Evolutionary conservation across 768 basidiomycete genomes (phyloP).

Genomic region (Candolleomyces eurysporus): DNA sequence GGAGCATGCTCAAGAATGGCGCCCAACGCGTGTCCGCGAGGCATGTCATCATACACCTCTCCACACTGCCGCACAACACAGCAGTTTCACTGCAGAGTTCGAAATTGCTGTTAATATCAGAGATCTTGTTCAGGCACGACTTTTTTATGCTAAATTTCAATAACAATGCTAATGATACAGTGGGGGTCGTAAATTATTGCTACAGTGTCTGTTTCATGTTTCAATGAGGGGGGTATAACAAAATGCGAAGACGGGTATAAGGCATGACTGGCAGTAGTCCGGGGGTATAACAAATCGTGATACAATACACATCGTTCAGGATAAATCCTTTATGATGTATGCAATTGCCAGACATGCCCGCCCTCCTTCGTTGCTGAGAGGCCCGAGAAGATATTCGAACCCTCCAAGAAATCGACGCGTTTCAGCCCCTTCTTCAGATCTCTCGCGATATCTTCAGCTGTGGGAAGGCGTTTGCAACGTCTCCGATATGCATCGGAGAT

Average conservation of each 20-base stretch:
- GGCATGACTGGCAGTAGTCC: background rate
- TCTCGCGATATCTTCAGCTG: conserved; percentile 25
- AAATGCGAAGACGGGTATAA: background rate
- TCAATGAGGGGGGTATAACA: background rate
- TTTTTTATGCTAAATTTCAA: background rate
- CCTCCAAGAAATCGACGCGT: conserved; percentile 54
- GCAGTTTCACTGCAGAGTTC: too few species aligned
- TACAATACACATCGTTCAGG: background rate
- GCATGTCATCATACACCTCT: too few species aligned
- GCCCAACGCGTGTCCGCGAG: too few species aligned
- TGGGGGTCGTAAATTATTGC: background rate
- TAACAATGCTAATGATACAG: background rate
- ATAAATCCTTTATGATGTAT: conserved; percentile 11
- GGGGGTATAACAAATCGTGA: background rate
- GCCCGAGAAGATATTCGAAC: conserved; percentile 46
- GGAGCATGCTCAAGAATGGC: too few species aligned
- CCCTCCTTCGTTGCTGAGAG: conserved; percentile 41
- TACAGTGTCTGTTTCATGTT: background rate
- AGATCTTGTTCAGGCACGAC: background rate
- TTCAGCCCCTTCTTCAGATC: conserved; percentile 51
- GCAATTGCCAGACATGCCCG: conserved; percentile 43
- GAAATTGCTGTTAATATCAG: background rate
- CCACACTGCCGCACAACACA: too few species aligned
- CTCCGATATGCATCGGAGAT: conserved; percentile 46
- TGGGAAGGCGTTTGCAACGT: conserved; percentile 35